phyloP scores from a whole-genome alignment of 1,284 basidiomycete genomes.

The Trametes sp. region DNA sequence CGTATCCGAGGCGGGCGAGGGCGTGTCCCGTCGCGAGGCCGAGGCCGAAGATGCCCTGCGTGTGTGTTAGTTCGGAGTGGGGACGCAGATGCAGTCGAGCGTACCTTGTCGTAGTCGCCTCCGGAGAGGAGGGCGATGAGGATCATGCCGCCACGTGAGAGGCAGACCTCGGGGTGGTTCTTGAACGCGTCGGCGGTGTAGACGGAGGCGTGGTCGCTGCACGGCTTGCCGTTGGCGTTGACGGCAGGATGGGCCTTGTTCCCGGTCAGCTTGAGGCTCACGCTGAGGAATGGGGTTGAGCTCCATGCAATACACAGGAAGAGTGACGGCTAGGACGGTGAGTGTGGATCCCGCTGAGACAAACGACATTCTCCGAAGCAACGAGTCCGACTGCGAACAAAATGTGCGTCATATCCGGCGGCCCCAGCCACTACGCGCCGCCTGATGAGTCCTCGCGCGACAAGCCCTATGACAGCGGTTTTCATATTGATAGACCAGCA shows the following conservation, averaged over 20 bases:
- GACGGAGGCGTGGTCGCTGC: conserved; percentile 51
- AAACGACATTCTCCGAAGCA: too few relatives aligned
- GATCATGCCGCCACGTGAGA: conserved; percentile 63
- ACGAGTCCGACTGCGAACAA: too few relatives aligned
- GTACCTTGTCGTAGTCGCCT: conserved; percentile 68
- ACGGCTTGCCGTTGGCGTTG: conserved; percentile 48
- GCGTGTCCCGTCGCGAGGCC: conserved; percentile 46
- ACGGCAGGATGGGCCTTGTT: conserved; percentile 48
- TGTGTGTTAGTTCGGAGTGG: neutral
- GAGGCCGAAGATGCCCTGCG: conserved; percentile 46
- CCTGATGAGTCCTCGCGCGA: too few relatives aligned
- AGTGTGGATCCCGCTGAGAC: too few relatives aligned
- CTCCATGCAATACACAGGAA: neutral
- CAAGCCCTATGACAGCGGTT: too few relatives aligned
- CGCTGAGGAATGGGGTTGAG: conserved; percentile 44
- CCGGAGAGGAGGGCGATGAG: conserved; percentile 70
- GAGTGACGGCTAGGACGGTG: too few relatives aligned
- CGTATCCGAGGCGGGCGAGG: conserved; percentile 51
- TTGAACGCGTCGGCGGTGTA: conserved; percentile 50
- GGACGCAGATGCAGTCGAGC: conserved; percentile 17
- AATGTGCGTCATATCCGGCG: too few relatives aligned
- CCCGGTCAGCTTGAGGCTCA: conserved; percentile 54
- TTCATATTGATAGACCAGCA: too few relatives aligned
- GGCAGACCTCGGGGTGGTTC: conserved; percentile 44
- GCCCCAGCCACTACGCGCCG: too few relatives aligned